Evolutionary conservation across 805 yeast species (phyloP), one percentile per base, ranked within the genome.

Genomic region (Yarrowia phangngaensis): DNA sequence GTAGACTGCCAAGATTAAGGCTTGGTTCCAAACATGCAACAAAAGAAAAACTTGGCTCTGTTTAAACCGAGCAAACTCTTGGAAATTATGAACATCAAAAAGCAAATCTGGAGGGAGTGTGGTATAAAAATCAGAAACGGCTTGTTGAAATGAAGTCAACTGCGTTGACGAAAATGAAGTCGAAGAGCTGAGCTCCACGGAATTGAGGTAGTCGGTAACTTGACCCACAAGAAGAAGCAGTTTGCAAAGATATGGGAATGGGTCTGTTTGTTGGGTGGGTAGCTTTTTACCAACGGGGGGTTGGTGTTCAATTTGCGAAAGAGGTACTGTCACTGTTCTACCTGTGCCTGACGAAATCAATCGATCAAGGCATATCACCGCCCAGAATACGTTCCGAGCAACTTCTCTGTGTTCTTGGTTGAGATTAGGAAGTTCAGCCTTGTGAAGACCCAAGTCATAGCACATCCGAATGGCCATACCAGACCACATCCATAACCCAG

Each of bases 401-500:
- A 52, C 50, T 17, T 32, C 28, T 4, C 48, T 50, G 15, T 54
- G 49, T 11, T 51, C 60, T 4, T 30, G 45, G 14, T 50, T 50
- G 6, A 27, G 28, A 12, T 32, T 50, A 9, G 52, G 38, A 13
- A 27, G 24, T 11, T 32, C 41, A 1, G 52, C 53, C 40, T 58
- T 59, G 24, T 59, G 63, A 3, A 59, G 54, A 3, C 63, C 63
- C 19, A 59, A 52, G 43, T 59, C 63, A 51, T 47, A 53, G 41
- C 63, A 53, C 63, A 59, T 59, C 12, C 63, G 53, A 15, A 59
- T 58, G 1, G 63, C 63, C 52, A 59, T 57, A 3, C 63, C 63
- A 5, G 58, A 53, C 63, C 63, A 59, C 19, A 57, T 51, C 63
- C 63, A 59, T 17, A 59, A 51, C 0, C 63, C 63, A 11, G 61